Percentiles rank a stretch among this genome's conserved stretches.
phyloP scores from a whole-genome alignment of 345 rosid genomes.

The Viola odorata region DNA sequence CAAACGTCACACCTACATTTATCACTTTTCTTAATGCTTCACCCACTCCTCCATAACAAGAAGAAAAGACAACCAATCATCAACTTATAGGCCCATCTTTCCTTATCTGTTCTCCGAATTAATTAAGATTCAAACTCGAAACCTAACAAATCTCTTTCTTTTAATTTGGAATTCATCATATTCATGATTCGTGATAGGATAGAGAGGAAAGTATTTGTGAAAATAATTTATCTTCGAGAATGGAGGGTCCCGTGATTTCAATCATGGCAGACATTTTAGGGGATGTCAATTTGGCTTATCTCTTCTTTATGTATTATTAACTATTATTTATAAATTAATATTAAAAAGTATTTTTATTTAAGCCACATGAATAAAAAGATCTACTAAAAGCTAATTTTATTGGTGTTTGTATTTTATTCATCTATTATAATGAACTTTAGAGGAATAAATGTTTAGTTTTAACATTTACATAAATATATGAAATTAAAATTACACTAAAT shows the following conservation, averaged over 20 bases:
- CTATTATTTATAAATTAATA: too few relatives aligned
- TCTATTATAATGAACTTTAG: too few relatives aligned
- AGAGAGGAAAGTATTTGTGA: neutral
- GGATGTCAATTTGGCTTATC: neutral
- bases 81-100: neutral
- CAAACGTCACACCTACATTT: slow-evolving; percentile 28
- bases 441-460: too few relatives aligned
- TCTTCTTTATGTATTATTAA: too few relatives aligned
- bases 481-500: too few relatives aligned
- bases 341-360: too few relatives aligned
- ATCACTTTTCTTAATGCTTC: slow-evolving; percentile 31
- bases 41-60: slow-evolving; percentile 19
- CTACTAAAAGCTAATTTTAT: too few relatives aligned
- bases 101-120: neutral
- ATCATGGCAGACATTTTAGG: neutral
- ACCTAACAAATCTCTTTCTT: neutral
- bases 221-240: too few relatives aligned
- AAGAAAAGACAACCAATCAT: neutral
- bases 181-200: neutral
- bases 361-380: too few relatives aligned
- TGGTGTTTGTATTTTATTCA: too few relatives aligned
- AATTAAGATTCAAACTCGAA: too few relatives aligned
- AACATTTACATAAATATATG: too few relatives aligned
- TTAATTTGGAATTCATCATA: neutral
- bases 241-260: neutral